phyloP scores from a whole-genome alignment of 768 basidiomycete genomes.

The Lentinula sp. region DNA sequence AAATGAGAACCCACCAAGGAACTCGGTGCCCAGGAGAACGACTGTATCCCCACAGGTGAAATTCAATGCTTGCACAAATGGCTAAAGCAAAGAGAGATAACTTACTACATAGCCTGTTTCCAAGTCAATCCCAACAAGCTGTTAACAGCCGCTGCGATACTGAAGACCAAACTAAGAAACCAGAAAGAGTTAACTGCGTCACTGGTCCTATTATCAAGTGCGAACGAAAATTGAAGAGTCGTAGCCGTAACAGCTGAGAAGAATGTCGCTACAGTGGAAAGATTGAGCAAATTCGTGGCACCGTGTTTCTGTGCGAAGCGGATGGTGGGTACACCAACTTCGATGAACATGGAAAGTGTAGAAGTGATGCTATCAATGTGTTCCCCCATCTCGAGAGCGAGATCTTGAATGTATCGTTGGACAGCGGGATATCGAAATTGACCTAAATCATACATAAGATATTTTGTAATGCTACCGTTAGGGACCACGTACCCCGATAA shows the following conservation, averaged over 20 bases:
- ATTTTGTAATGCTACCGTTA: neutral
- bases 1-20: conserved; percentile 81
- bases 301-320: conserved; percentile 72
- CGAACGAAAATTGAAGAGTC: conserved; percentile 63
- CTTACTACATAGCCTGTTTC: conserved; percentile 82
- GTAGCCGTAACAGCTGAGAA: conserved; percentile 33
- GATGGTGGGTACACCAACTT: conserved; percentile 77
- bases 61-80: conserved; percentile 4
- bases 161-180: conserved; percentile 73
- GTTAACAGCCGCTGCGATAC: conserved; percentile 73
- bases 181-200: conserved; percentile 66
- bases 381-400: conserved; percentile 69
- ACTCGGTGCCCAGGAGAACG: conserved; percentile 72
- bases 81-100: conserved; percentile 12
- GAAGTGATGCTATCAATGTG: conserved; percentile 66
- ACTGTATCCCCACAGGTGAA: conserved; percentile 24
- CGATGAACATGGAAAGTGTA: conserved; percentile 68
- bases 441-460: conserved; percentile 27
- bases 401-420: conserved; percentile 68
- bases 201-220: conserved; percentile 26
- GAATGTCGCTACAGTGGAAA: conserved; percentile 64
- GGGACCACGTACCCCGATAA: conserved; percentile 44
- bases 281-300: conserved; percentile 61
- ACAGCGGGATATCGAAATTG: conserved; percentile 72
- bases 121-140: conserved; percentile 72